Conservation (phyloP, 306 rosid genomes). For the Begonia loranthoides region DNA sequence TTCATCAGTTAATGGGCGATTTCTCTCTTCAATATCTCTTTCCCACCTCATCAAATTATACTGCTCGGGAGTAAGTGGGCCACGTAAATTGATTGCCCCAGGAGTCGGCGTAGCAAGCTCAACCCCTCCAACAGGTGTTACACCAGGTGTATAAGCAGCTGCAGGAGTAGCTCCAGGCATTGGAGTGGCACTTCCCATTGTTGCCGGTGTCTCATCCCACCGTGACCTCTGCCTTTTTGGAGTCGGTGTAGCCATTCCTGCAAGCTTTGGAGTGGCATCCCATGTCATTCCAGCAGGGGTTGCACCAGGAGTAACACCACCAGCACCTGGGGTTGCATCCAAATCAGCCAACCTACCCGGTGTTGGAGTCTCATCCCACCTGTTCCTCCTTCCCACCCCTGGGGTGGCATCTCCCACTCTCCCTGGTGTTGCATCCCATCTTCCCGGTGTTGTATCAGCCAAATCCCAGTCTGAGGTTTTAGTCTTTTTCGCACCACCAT, state of each 20-base stretch:
- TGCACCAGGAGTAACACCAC: slow-evolving; percentile 59
- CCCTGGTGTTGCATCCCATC: slow-evolving; percentile 65
- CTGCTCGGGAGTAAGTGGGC: slow-evolving; percentile 58
- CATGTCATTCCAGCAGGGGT: slow-evolving; percentile 75
- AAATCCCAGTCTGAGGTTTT: slow-evolving; percentile 64
- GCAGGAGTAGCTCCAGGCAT: slow-evolving; percentile 58
- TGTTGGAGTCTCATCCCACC: slow-evolving; percentile 73
- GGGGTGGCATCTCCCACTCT: slow-evolving; percentile 51
- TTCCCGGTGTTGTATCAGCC: slow-evolving; percentile 43
- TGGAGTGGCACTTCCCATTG: slow-evolving; percentile 67
- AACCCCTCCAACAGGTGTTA: slow-evolving; percentile 60
- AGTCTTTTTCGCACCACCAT: slow-evolving; percentile 23
- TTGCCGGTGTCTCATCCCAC: slow-evolving; percentile 73
- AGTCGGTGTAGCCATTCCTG: slow-evolving; percentile 61
- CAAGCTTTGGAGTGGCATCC: slow-evolving; percentile 66
- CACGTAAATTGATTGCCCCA: slow-evolving; percentile 42
- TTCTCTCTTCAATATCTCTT: slow-evolving; percentile 71
- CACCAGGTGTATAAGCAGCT: slow-evolving; percentile 54
- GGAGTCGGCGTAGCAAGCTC: slow-evolving; percentile 62
- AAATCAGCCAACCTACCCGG: slow-evolving; percentile 52
- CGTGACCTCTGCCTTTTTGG: slow-evolving; percentile 59
- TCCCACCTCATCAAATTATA: slow-evolving; percentile 69
- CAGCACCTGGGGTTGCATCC: slow-evolving; percentile 50
- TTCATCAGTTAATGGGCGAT: slow-evolving; percentile 58
- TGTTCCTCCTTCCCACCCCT: slow-evolving; percentile 42